Conservation (phyloP, 805 yeast genomes). For the Ogataea pini region DNA sequence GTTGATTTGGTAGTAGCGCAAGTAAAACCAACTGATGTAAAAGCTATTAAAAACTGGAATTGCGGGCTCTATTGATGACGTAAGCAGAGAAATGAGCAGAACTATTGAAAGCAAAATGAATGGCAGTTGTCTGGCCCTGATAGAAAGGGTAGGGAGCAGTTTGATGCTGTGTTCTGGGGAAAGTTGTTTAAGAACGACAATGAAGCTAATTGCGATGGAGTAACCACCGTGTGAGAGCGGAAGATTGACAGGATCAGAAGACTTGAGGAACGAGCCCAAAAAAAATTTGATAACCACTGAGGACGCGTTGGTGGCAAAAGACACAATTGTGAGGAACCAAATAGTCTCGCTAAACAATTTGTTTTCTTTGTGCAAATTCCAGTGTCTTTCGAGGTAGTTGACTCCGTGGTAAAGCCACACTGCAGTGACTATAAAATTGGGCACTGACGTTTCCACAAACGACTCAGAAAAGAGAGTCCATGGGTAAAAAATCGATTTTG, state of each 20-base stretch:
- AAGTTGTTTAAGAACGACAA: slow-evolving; percentile 57
- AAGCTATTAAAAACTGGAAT: slow-evolving; percentile 62
- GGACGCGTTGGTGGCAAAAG: slow-evolving; percentile 55
- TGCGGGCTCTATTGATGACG: slow-evolving; percentile 46
- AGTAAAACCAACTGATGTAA: slow-evolving; percentile 69
- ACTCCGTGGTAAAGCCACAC: slow-evolving; percentile 41
- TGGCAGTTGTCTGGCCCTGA: slow-evolving; percentile 66
- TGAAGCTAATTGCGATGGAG: slow-evolving; percentile 52
- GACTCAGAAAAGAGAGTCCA: slow-evolving; percentile 65
- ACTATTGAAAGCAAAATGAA: slow-evolving; percentile 40
- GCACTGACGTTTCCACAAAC: slow-evolving; percentile 58
- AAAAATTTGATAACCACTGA: slow-evolving; percentile 43
- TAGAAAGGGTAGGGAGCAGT: slow-evolving; percentile 39
- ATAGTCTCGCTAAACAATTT: slow-evolving; percentile 43
- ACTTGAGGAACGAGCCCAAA: slow-evolving; percentile 33
- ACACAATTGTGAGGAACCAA: slow-evolving; percentile 51
- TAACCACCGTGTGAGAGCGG: slow-evolving; percentile 54
- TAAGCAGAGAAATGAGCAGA: slow-evolving; percentile 31
- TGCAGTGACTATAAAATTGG: slow-evolving; percentile 45
- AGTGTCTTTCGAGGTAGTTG: slow-evolving; percentile 51
- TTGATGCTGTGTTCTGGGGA: slow-evolving; percentile 58
- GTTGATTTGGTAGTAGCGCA: slow-evolving; percentile 72
- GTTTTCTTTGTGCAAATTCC: slow-evolving; percentile 37
- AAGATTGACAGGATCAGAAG: slow-evolving; percentile 41
- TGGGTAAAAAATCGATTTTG: slow-evolving; percentile 53